A percentile compares a stretch with the other conserved stretches of the same genome.
These are phyloP conservation scores for Byssothecium circinans DNA, from an alignment of 2,329 filamentous ascomycete species.

Conservation along the genomic window DNA sequence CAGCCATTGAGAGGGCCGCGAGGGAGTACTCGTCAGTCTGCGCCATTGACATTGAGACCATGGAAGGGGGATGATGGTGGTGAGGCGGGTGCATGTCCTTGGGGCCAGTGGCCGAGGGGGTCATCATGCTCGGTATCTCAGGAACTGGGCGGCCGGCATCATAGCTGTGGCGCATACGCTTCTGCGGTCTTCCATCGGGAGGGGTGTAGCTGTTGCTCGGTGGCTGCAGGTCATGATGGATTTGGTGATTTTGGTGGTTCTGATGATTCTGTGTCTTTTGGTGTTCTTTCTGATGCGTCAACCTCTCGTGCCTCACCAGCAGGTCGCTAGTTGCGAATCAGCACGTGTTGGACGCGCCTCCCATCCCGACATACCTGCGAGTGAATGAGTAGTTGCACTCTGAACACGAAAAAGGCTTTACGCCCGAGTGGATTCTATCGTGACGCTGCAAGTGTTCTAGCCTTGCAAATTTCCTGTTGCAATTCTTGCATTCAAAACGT, in stretches of 20 bases:
- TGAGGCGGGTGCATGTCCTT: conserved; percentile 21
- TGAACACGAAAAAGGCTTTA: conserved; percentile 46
- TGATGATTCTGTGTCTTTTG: conserved; percentile 5
- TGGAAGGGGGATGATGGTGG: conserved; percentile 17
- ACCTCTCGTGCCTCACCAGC: conserved; percentile 45
- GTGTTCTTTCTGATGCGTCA: conserved; percentile 40
- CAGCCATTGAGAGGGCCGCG: conserved; percentile 46
- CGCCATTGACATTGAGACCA: conserved; percentile 15
- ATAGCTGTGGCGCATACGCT: conserved; percentile 31
- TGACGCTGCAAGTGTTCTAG: conserved; percentile 47
- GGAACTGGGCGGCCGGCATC: conserved; percentile 29
- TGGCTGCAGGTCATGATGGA: conserved; percentile 9
- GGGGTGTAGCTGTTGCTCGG: conserved; percentile 11
- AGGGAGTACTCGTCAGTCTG: conserved; percentile 40
- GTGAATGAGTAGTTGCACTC: conserved; percentile 48
- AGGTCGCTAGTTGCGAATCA: conserved; percentile 35
- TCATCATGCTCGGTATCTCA: conserved; percentile 31
- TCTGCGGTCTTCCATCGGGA: conserved; percentile 23
- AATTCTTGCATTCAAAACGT: conserved; percentile 37
- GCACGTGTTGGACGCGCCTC: conserved; percentile 5
- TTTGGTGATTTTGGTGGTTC: conserved; percentile 12
- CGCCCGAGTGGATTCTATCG: conserved; percentile 46
- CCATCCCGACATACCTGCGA: conserved; percentile 36
- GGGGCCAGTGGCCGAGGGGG: conserved; percentile 19
- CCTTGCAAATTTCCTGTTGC: conserved; percentile 39